Conservation (phyloP, 805 yeast species). For the Suhomyces pyralidae region DNA sequence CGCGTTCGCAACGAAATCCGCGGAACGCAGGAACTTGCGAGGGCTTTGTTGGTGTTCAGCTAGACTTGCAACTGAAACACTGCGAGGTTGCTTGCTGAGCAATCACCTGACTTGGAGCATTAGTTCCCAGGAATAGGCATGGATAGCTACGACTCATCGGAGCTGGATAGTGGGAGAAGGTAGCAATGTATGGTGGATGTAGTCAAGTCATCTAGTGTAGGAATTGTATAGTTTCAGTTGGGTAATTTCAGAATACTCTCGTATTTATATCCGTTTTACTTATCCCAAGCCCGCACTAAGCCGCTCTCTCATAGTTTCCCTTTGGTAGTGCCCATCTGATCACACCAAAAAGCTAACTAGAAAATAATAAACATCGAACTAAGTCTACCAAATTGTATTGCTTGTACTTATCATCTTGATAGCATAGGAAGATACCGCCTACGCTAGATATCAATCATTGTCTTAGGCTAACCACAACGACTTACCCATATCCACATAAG, state of each 20-base stretch:
- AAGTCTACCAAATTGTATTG: neutral
- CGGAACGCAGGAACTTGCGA: neutral
- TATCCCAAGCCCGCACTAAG: neutral
- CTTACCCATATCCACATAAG: neutral
- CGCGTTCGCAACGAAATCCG: neutral
- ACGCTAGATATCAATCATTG: neutral
- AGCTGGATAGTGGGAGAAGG: neutral
- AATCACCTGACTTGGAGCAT: neutral
- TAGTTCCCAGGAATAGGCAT: neutral
- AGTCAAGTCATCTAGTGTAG: neutral
- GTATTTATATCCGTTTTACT: neutral
- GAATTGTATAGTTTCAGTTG: neutral
- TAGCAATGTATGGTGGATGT: neutral
- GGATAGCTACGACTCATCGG: neutral
- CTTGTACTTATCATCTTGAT: neutral
- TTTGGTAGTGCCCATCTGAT: conserved; percentile 2
- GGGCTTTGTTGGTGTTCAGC: neutral
- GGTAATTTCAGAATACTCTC: neutral
- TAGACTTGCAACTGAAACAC: neutral
- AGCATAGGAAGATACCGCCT: neutral
- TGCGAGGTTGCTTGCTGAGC: neutral
- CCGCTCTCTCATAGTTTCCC: neutral
- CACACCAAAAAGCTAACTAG: conserved; percentile 1
- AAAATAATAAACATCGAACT: neutral
- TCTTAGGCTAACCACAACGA: neutral